Evolutionary conservation across 768 basidiomycete species (phyloP).

Genomic region (Rhodotorula toruloides): DNA sequence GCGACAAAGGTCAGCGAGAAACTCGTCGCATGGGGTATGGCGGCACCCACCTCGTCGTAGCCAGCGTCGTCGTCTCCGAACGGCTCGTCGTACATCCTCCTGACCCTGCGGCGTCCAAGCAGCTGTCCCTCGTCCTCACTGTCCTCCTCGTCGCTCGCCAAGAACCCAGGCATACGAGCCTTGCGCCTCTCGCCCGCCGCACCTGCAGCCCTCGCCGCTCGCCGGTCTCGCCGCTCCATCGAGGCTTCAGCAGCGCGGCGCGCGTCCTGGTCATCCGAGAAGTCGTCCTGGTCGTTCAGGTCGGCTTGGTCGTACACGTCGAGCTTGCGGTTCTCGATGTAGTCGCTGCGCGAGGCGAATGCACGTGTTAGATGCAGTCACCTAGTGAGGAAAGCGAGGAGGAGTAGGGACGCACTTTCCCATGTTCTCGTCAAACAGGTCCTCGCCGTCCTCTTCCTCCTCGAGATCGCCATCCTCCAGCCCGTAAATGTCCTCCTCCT

Average conservation of each 20-base stretch:
- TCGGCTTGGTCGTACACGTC: conserved; percentile 83
- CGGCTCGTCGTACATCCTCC: conserved; percentile 90
- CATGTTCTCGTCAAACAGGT: conserved; percentile 74
- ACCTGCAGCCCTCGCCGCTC: conserved; percentile 61
- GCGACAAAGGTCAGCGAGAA: no score
- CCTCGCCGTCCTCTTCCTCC: conserved; percentile 75
- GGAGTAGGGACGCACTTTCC: conserved; percentile 59
- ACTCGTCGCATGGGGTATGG: no score
- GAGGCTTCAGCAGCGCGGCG: conserved; percentile 76
- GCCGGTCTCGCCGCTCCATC: conserved; percentile 82
- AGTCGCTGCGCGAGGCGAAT: conserved; percentile 57
- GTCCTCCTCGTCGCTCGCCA: conserved; percentile 75
- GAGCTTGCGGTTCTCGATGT: conserved; percentile 70
- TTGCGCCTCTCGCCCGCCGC: conserved; percentile 59
- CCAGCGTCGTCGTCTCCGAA: conserved; percentile 85
- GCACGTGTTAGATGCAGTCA: not conserved
- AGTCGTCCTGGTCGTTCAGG: conserved; percentile 71
- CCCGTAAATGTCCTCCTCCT: conserved; percentile 64
- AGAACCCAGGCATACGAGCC: conserved; percentile 76
- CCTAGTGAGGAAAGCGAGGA: not conserved
- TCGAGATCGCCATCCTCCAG: conserved; percentile 49
- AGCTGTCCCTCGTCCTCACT: conserved; percentile 59
- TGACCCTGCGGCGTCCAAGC: conserved; percentile 65
- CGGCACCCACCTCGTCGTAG: conserved; percentile 70
- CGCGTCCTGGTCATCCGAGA: conserved; percentile 61